Evolutionary conservation across 2,329 filamentous ascomycete genomes (phyloP), one percentile per base, ranked within the genome.

Genomic region (Epichloe sp.): DNA sequence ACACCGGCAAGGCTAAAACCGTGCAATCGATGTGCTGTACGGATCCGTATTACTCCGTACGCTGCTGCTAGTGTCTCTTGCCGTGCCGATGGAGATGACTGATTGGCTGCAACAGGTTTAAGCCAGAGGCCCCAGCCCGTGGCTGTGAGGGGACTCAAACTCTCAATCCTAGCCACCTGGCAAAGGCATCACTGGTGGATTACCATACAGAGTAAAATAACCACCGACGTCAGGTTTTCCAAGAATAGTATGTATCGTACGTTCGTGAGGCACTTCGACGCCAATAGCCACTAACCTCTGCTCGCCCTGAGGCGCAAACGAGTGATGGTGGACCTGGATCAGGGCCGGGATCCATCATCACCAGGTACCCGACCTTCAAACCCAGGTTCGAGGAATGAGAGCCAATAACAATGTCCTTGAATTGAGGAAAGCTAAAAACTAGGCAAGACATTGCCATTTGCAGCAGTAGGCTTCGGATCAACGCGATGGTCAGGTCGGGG

Each of bases 1-100:
- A 50, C 51, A 53, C 38, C 44, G 40, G 47, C 17, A 40, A 49
- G 44, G 47, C 47, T 41, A 41, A 41, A 42, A 45, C 46, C 17
- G 44, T 26, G 23, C 44, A 51, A 43, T 47, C 36, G 26, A 41
- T 46, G 35, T 49, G 43, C 47, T 49, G 17, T 3, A 19, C 17
- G 17, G 17, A 19, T 19, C 19, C 19, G 19, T 31, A 31, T 26
- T 26, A 26, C 26, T 26, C 26, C 26, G 7, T 26, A 19, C 34
- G n/a, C 21, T 15, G 34, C 41, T 52, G 41, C 23, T 14, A 6
- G 14, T 26, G 45, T 35, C 34, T 34, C 41, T 35, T 19, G 17
- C 37, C 36, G 35, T 17, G 21, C 34, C 12, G 17, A n/a, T 10
- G 11, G 23, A 41, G 10, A 40, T 23, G 4, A 17, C 15, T 35